Evolutionary conservation across 2,329 filamentous ascomycete species (phyloP).

Genomic region (Pseudocercospora fuligena): DNA sequence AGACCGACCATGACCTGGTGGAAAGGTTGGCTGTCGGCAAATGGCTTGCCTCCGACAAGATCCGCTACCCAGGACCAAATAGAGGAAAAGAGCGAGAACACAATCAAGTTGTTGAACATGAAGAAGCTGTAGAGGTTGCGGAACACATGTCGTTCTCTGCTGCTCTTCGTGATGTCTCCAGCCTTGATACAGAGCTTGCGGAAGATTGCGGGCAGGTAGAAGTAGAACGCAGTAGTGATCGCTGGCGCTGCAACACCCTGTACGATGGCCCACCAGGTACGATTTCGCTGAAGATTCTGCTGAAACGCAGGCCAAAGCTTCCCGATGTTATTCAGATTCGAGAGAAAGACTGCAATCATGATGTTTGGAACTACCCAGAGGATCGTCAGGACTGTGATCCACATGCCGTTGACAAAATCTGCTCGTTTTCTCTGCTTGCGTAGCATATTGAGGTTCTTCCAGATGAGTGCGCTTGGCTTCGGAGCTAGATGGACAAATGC

Average conservation of each 20-base stretch:
- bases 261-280: constrained; percentile 77
- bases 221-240: constrained; percentile 83
- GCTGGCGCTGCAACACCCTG: constrained; percentile 92
- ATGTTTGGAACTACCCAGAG: constrained; percentile 92
- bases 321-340: constrained; percentile 81
- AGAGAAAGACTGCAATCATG: constrained; percentile 89
- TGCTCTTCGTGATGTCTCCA: constrained; percentile 90
- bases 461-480: constrained; percentile 89
- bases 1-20: constrained; percentile 71
- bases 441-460: constrained; percentile 84
- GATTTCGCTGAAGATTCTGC: constrained; percentile 64
- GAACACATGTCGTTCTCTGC: constrained; percentile 87
- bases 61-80: constrained; percentile 69
- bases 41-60: constrained; percentile 57
- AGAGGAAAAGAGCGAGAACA: constrained; percentile 90
- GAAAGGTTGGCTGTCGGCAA: constrained; percentile 68
- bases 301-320: constrained; percentile 79
- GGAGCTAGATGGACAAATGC: constrained; percentile 80
- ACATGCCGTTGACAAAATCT: constrained; percentile 78
- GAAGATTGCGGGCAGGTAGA: constrained; percentile 88
- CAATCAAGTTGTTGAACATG: constrained; percentile 92
- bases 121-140: constrained; percentile 94
- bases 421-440: constrained; percentile 72
- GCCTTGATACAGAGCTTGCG: constrained; percentile 80
- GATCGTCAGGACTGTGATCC: constrained; percentile 79